Evolutionary conservation across 768 basidiomycete species (phyloP).

Genomic region (Pleurotus djamor): DNA sequence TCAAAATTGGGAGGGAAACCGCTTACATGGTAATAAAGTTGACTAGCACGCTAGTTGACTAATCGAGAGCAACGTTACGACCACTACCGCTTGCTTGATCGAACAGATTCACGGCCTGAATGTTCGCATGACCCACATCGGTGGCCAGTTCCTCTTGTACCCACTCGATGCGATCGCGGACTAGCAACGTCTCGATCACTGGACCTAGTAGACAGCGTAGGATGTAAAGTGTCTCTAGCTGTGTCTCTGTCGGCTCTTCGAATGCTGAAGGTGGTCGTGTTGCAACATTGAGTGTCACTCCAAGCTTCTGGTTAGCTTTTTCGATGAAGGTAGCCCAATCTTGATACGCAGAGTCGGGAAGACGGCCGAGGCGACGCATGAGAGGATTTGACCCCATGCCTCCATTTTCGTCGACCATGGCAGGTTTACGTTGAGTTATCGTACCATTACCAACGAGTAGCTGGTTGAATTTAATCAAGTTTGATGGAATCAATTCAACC

Average conservation of each 20-base stretch:
- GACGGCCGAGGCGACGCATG: conserved; percentile 49
- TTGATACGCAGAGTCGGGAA: conserved; percentile 46
- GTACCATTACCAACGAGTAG: neutral
- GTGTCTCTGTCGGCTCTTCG: conserved; percentile 23
- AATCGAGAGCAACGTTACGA: conserved; percentile 67
- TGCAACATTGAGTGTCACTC: conserved; percentile 18
- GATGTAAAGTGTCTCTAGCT: conserved; percentile 59
- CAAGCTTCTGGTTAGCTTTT: conserved; percentile 22
- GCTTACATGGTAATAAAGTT: no score
- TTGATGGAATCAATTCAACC: conserved; percentile 8
- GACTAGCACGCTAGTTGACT: no score
- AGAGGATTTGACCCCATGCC: conserved; percentile 35
- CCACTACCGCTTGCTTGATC: conserved; percentile 73
- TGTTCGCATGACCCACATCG: conserved; percentile 10
- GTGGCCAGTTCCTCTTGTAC: conserved; percentile 31
- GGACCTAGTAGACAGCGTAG: conserved; percentile 51
- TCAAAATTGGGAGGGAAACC: conserved; percentile 77
- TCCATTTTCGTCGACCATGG: neutral
- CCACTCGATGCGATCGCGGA: conserved; percentile 64
- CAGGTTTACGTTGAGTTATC: neutral
- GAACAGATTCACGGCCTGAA: conserved; percentile 63
- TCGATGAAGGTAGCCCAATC: conserved; percentile 48
- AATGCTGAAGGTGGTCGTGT: neutral
- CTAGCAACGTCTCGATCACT: conserved; percentile 30
- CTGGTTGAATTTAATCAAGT: no score